Conservation (phyloP, 2,329 filamentous ascomycete species). For the Clarireedia monteithiana region DNA sequence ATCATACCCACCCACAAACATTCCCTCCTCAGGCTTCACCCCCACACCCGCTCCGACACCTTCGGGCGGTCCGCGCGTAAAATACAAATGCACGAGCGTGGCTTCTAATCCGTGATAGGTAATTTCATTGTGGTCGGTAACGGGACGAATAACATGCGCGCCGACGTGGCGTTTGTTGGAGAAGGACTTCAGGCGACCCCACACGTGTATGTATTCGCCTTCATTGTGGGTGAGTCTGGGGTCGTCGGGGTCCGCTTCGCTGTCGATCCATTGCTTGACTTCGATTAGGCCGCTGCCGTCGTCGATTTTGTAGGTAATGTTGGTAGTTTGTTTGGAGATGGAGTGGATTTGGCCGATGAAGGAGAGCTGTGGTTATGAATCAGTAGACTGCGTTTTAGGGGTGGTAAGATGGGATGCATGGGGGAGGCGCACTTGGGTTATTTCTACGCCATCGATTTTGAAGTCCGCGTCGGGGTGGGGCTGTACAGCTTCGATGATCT, state of each 20-base stretch:
- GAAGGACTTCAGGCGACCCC: conserved; percentile 76
- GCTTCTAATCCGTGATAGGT: conserved; percentile 88
- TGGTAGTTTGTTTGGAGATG: conserved; percentile 79
- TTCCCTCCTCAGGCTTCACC: conserved; percentile 30
- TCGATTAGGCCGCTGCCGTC: conserved; percentile 92
- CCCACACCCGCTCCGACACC: conserved; percentile 26
- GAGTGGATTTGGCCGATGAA: conserved; percentile 87
- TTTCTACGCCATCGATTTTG: conserved; percentile 68
- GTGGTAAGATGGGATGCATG: neutral
- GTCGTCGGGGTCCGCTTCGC: conserved; percentile 34
- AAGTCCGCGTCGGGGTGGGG: conserved; percentile 69
- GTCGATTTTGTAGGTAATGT: conserved; percentile 87
- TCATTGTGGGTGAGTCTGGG: conserved; percentile 48
- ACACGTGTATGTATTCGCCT: conserved; percentile 78
- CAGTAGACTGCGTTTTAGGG: neutral
- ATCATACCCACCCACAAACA: conserved; percentile 31
- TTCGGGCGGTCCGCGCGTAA: conserved; percentile 58
- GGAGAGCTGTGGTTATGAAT: conserved; percentile 49
- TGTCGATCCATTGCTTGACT: conserved; percentile 73
- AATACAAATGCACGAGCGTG: conserved; percentile 78
- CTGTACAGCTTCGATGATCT: conserved; percentile 76
- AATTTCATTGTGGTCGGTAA: conserved; percentile 86
- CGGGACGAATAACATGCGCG: conserved; percentile 70
- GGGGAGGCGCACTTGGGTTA: conserved; percentile 45
- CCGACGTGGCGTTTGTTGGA: conserved; percentile 75